Evolutionary conservation across 129 eudicot genomes (phyloP), one percentile per base, ranked within the genome.

Genomic region (Centrapalus pauciflorus): DNA sequence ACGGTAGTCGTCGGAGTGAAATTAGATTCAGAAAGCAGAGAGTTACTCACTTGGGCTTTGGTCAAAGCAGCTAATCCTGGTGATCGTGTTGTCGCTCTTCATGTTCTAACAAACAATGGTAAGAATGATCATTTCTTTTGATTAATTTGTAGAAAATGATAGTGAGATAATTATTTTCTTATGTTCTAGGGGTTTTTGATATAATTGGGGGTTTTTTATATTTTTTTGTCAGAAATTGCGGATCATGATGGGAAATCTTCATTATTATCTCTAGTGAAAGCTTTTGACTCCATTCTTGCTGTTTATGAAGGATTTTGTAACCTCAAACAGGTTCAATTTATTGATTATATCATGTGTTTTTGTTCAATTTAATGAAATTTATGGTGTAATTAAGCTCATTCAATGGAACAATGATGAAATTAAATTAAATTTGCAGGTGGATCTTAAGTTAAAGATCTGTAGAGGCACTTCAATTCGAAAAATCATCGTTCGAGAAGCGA

Each of bases 221-320:
- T 17, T 13, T 35, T 7, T 33, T 14, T 70, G 61, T 74, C 55
- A 85, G 83, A 71, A 70, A 69, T 69, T 35, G 80, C 81, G 82
- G 88, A 85, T 81, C 84, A 71, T 61, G 83, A 82, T 77, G 96
- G 91, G 54, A 84, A 89, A 56, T 84, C 95, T 10, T 80, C 92
- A 19, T 81, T 89, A 58, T 69, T 93, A 0, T 82, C 92, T 19
- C 82, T 93, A 65, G 99, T 93, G 66, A 87, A 86, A 65, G 81
- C 85, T 0, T 93, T 93, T 71, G 99, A 93, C 37, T 82, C 99
- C 25, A 77, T 93, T 72, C 87, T 93, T 41, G 91, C 88, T 40
- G 99, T 86, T 29, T 93, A 93, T 69, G 99, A 93, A 80, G 99
- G 99, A 34, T 93, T 93, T 74, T 93, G 99, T 74, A 93, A 93